Evolutionary conservation across 352 stramenopile species (phyloP), one percentile per base, ranked within the genome.

Genomic region (Phytopythium ostracodes): DNA sequence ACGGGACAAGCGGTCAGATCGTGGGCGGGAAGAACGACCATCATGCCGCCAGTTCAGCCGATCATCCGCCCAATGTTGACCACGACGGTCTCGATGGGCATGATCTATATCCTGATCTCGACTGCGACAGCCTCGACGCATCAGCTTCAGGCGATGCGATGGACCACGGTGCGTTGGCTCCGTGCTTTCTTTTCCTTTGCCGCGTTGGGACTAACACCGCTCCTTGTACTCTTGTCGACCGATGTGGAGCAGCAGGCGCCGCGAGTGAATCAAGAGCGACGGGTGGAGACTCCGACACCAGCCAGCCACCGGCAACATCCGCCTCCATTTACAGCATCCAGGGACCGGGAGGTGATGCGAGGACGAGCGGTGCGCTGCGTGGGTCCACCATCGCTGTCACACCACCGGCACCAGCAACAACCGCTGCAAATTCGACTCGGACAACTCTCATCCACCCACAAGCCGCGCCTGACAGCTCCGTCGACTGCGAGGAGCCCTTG

Each of bases 401-500:
- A 38, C 33, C 33, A 38, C 3, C 33, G 14, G 7, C 10, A 11
- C 10, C 33, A 49, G 43, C 12, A 49, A 24, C 43, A 22, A 49
- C 42, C 42, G 42, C 42, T 20, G 42, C 42, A 12, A 5, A 10
- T 52, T 25, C 24, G 24, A 52, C 11, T 1, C 44, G 4, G 24
- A 6, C n/a, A 52, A 3, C 44, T 18, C 1, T 31, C 4, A 15
- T 8, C 10, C 38, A 44, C 7, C 15, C 38, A 44, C 38, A 44
- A 44, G 38, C 2, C 20, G 44, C 24, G 44, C 11, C 5, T 27
- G 44, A 18, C n/a, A n/a, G 44, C 8, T 52, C 44, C 8, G 11
- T 52, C 9, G 44, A 52, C 44, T 52, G 44, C 44, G 44, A 52
- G n/a, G 7, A 52, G 44, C 44, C 44, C 31, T 29, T 52, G 20